phyloP scores from a whole-genome alignment of 768 basidiomycete genomes.

The Pleurotus tuoliensis region DNA sequence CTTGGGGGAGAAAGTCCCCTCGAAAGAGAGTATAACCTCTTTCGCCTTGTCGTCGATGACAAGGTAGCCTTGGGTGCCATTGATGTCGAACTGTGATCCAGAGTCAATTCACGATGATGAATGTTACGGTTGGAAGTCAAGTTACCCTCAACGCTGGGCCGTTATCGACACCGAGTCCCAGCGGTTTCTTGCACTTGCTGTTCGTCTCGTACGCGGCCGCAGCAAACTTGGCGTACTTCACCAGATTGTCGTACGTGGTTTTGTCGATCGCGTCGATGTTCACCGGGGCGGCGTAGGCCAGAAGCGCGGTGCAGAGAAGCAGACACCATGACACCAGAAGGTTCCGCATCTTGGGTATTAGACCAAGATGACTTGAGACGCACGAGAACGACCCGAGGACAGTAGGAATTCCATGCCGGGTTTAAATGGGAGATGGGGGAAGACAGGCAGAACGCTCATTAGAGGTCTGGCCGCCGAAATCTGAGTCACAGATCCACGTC shows the following conservation, averaged over 20 bases:
- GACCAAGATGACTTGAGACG: conserved; percentile 8
- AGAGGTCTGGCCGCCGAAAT: not conserved
- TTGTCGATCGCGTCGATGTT: conserved; percentile 1
- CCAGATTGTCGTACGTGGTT: not conserved
- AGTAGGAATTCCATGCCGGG: too few relatives aligned
- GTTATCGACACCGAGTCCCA: not conserved
- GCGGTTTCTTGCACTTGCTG: not conserved
- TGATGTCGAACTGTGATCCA: not conserved
- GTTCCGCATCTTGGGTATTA: conserved; percentile 2
- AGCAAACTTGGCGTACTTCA: conserved; percentile 5
- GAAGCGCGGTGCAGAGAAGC: not conserved
- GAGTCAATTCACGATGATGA: not conserved
- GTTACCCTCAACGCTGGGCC: not conserved
- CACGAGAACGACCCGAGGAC: not conserved
- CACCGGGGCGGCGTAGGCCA: not conserved
- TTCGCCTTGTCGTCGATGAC: not conserved
- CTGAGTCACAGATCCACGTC: too few relatives aligned
- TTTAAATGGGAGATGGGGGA: not conserved
- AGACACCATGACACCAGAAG: conserved; percentile 3
- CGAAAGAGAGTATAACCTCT: not conserved
- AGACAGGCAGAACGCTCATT: not conserved
- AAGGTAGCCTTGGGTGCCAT: conserved; percentile 1
- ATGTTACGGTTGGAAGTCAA: not conserved
- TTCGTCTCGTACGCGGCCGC: conserved; percentile 1
- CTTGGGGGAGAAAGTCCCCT: not conserved